Conservation (phyloP, 1,284 basidiomycete genomes). For the Caloboletus firmus region DNA sequence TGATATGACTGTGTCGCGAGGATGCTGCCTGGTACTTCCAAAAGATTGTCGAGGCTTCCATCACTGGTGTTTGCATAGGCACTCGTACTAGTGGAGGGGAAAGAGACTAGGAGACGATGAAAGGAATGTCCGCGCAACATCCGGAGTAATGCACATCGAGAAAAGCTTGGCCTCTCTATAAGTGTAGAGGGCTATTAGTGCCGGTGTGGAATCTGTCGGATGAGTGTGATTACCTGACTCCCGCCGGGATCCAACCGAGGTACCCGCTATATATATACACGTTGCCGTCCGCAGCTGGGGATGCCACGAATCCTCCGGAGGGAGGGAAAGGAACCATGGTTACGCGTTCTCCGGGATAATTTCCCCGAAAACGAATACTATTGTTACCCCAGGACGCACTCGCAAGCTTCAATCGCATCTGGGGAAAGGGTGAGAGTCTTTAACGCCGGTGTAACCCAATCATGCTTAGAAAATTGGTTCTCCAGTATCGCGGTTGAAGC, state of each 20-base stretch:
- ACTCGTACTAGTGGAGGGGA: background rate
- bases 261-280: background rate
- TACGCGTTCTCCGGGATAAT: background rate
- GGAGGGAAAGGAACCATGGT: background rate
- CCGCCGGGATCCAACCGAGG: background rate
- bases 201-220: background rate
- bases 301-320: background rate
- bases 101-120: background rate
- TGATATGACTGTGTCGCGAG: background rate
- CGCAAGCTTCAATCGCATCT: background rate
- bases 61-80: too few relatives aligned
- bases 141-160: background rate
- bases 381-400: background rate
- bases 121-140: background rate
- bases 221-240: background rate
- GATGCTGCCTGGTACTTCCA: background rate
- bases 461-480: background rate
- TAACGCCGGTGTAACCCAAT: background rate
- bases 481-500: background rate
- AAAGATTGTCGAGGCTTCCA: too few relatives aligned
- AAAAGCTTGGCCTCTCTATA: background rate
- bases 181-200: background rate
- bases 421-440: background rate
- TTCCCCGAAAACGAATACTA: background rate
- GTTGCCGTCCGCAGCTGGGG: background rate